Evolutionary conservation across 2,329 filamentous ascomycete species (phyloP).

Genomic region (Trichoderma afroharzianum): DNA sequence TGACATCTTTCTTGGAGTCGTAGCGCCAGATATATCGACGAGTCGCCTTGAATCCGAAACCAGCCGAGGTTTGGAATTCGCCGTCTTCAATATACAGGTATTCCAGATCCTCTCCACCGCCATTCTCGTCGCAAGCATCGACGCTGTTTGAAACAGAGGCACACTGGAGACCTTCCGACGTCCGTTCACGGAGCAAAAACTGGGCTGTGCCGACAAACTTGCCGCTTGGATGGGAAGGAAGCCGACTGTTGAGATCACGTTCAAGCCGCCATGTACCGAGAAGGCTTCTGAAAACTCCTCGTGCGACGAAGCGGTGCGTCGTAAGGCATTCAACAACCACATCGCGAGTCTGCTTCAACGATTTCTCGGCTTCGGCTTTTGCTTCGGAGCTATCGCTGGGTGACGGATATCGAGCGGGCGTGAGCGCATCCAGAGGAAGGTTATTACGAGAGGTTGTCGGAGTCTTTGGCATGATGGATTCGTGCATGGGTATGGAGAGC

Average conservation of each 20-base stretch:
- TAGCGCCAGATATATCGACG: constrained; percentile 73
- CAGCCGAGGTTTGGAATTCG: constrained; percentile 55
- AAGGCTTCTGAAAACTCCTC: constrained; percentile 66
- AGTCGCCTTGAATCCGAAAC: constrained; percentile 56
- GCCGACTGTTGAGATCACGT: constrained; percentile 51
- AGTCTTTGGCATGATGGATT: constrained; percentile 26
- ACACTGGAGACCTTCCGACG: constrained; percentile 46
- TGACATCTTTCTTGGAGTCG: constrained; percentile 52
- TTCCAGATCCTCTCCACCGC: constrained; percentile 45
- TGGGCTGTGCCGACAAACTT: constrained; percentile 60
- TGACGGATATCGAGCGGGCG: constrained; percentile 52
- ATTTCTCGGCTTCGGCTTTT: constrained; percentile 38
- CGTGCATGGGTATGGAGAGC: constrained; percentile 48
- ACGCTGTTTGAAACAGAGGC: constrained; percentile 17
- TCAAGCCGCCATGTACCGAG: constrained; percentile 66
- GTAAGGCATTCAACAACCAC: constrained; percentile 41
- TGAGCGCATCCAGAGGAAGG: constrained; percentile 50
- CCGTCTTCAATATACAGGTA: constrained; percentile 69
- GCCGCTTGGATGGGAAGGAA: constrained; percentile 59
- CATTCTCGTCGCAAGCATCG: constrained; percentile 19
- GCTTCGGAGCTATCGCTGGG: constrained; percentile 36
- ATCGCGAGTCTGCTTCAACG: constrained; percentile 44
- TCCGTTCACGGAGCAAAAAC: constrained; percentile 61
- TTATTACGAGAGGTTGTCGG: constrained; percentile 38
- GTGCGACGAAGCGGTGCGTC: constrained; percentile 52